Base-by-base conservation (phyloP, 1,139 yeast species). In the Lizanozyma gosingica region DNA sequence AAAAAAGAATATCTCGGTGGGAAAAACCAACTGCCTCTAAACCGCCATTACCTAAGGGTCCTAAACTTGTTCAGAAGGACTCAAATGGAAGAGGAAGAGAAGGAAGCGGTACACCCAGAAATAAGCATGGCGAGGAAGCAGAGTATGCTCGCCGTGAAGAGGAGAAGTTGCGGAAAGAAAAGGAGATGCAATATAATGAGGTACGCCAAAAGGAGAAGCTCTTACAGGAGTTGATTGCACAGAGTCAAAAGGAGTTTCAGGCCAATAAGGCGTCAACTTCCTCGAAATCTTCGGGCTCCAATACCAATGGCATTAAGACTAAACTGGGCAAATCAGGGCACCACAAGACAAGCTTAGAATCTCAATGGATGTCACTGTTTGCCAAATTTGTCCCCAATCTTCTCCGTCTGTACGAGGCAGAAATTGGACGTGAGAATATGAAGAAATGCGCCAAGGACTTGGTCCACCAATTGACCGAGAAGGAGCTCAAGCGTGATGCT, bases 371-470 rank as follows among this genome's bases (percentile, higher is more conserved):
- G 16, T 67, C 62, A 38, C 59, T 73, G 29, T 78, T 92, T 57
- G 97, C 97, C 2, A 63, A 72, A 18, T 71, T 77, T 51, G 83
- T 92, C 15, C 97, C 97, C 3, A 88, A 88, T 53, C 61, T 83
- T 51, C 69, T 90, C 40, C 80, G 80, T 48, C 76, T 76, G 49
- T 79, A 82, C 56, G 83, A 78, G 47, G 57, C 65, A 2, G 78
- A 77, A 42, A 68, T 90, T 17, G 92, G 88, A 2, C 78, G 78
- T 45, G 94, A 84, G 3, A 72, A 78, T 42, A 57, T 87, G 40
- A 92, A 88, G 60, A 73, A 74, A 33, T 83, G 92, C 57, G 86
- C 96, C 1, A 75, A 79, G 47, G 96, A 88, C 40, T 74, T 87
- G 44, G 86, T 81, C 2, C 73, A 76, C 45, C 63, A 64, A 1